Evolutionary conservation across 1,284 basidiomycete species (phyloP).

Genomic region (Schizopora paradoxa): DNA sequence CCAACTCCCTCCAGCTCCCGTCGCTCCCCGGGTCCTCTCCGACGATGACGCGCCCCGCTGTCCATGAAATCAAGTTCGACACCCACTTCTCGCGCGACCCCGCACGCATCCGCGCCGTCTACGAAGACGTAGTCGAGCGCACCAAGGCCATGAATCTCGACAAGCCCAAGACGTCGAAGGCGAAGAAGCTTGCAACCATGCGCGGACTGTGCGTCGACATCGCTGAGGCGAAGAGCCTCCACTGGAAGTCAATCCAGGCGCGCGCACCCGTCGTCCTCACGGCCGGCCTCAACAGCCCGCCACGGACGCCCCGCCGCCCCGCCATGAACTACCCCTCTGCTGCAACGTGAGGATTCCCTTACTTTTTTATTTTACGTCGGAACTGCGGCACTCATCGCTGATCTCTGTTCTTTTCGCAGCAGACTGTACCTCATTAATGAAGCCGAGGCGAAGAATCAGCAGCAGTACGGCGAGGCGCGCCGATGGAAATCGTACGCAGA

Average conservation of each 20-base stretch:
- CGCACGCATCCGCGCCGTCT: constrained; percentile 24
- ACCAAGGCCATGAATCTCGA: constrained; percentile 29
- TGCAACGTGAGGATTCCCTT: constrained; percentile 7
- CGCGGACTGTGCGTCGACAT: constrained; percentile 41
- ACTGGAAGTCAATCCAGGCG: constrained; percentile 16
- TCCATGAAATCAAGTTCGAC: constrained; percentile 18
- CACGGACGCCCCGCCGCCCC: constrained; percentile 14
- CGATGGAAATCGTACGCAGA: constrained; percentile 15
- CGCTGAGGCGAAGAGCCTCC: constrained; percentile 28
- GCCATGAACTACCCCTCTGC: constrained; percentile 16
- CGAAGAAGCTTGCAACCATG: constrained; percentile 37
- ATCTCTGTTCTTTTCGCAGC: too few species aligned
- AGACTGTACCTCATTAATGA: constrained; percentile 14
- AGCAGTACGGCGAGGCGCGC: constrained; percentile 12
- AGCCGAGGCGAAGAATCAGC: constrained; percentile 9
- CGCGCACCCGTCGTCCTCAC: constrained; percentile 12
- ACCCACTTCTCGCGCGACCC: constrained; percentile 19
- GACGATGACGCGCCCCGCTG: too few species aligned
- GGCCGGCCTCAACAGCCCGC: constrained; percentile 6
- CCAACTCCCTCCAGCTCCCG: too few species aligned
- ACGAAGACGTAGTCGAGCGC: constrained; percentile 31
- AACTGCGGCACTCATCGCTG: neutral
- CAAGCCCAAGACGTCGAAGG: constrained; percentile 34
- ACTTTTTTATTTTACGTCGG: neutral
- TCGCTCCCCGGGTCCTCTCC: too few species aligned